Evolutionary conservation across 805 yeast species (phyloP), one percentile per base, ranked within the genome.

Genomic region (Monosporozyma aquatica): DNA sequence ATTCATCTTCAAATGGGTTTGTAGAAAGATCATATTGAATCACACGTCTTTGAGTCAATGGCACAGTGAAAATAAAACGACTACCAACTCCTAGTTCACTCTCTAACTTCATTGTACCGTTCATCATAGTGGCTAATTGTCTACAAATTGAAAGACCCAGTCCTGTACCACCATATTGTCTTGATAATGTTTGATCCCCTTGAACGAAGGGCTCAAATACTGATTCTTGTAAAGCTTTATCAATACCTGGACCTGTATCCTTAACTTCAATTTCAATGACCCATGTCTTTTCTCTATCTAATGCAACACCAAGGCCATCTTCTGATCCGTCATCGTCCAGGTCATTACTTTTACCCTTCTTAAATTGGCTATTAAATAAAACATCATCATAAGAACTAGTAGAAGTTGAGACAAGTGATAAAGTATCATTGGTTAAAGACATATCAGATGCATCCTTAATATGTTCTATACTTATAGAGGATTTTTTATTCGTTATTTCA

Each of bases 121-220:
- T 74, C 97, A 90, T 90, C 78, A 89, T 76, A 27, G 73, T 75
- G 0, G 96, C 95, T 46, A 92, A 73, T 62, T 90, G 97, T 45
- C 86, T 71, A 64, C 97, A 92, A 55, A 90, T 90, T 1, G 81
- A 74, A 35, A 90, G 71, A 1, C 98, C 98, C 38, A 90, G 69
- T 2, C 97, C 98, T 0, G 97, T 92, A 51, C 98, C 98, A 45
- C 97, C 97, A 56, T 83, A 81, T 44, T 89, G 85, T 56, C 95
- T 72, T 5, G 95, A 84, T 22, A 87, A 69, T 0, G 96, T 87
- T 61, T 87, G 95, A 56, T 90, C 97, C 41, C 97, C 98, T 65
- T 90, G 98, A 15, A 89, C 87, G 67, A 90, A 90, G 1, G 97
- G 97, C 55, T 92, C 97, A 61, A 90, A 90, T 1, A 90, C 94